Evolutionary conservation across 257 asterid genomes (phyloP).

Genomic region (Hygrophila difformis): DNA sequence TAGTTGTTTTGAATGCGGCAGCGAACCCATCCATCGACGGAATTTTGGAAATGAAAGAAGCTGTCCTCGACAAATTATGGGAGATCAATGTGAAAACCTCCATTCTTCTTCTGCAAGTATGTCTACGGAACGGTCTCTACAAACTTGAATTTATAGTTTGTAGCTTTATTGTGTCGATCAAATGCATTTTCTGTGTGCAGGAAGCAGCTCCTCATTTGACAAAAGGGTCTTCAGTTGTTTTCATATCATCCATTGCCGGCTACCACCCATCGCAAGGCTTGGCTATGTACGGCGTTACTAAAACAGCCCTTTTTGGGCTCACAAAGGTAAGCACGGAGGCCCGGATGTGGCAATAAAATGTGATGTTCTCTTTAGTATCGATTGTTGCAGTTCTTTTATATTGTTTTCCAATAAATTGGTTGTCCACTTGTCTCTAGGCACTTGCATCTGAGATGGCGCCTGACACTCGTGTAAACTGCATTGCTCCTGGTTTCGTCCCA

Average conservation of each 20-base stretch:
- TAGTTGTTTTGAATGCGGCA: constrained; percentile 87
- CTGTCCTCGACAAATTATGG: constrained; percentile 89
- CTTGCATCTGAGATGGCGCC: constrained; percentile 93
- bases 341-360: too few species aligned
- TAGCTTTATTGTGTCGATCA: background rate
- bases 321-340: constrained; percentile 49
- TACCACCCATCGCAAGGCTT: constrained; percentile 47
- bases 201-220: constrained; percentile 70
- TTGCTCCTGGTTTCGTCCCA: constrained; percentile 96
- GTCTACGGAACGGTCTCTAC: constrained; percentile 13
- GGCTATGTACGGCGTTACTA: constrained; percentile 91
- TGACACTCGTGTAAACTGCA: constrained; percentile 80
- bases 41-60: constrained; percentile 64
- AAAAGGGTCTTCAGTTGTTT: constrained; percentile 67
- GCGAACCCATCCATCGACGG: constrained; percentile 69
- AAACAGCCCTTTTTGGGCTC: constrained; percentile 89
- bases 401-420: background rate
- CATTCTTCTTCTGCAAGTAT: constrained; percentile 72
- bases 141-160: background rate
- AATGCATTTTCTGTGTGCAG: constrained; percentile 20
- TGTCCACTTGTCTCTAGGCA: constrained; percentile 34
- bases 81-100: constrained; percentile 82
- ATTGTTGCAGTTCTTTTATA: background rate
- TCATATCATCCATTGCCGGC: constrained; percentile 58
- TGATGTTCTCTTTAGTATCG: too few species aligned